A percentile compares a stretch with the other conserved stretches of the same genome.
Conservation (phyloP, 441 rosid species). For the Sinapis alba region DNA sequence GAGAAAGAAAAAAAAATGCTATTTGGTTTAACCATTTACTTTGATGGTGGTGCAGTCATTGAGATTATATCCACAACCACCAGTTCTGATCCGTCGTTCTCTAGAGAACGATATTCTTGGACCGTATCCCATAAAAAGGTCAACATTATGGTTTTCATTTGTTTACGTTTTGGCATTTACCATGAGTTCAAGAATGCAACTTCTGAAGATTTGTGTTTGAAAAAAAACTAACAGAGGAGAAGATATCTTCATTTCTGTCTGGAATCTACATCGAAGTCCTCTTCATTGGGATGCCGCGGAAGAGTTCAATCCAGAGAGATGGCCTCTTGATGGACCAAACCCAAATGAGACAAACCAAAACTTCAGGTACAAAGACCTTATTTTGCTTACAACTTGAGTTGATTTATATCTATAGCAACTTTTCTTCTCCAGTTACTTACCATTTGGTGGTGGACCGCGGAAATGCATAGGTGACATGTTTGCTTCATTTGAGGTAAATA, state of each 20-base stretch:
- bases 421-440: constrained; percentile 74
- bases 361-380: constrained; percentile 57
- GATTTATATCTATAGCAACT: neutral
- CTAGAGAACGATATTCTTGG: constrained; percentile 73
- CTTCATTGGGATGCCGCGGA: constrained; percentile 75
- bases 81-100: constrained; percentile 96
- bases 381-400: neutral
- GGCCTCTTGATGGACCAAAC: constrained; percentile 96
- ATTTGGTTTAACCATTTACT: constrained; percentile 2
- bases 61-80: constrained; percentile 98
- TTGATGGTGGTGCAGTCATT: constrained; percentile 63
- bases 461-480: constrained; percentile 98
- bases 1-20: neutral
- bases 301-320: constrained; percentile 94
- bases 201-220: constrained; percentile 17
- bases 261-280: constrained; percentile 96
- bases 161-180: constrained; percentile 3
- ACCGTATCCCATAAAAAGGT: constrained; percentile 84
- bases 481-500: constrained; percentile 82
- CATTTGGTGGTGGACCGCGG: constrained; percentile 96
- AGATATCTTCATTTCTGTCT: constrained; percentile 89
- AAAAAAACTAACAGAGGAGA: constrained; percentile 59
- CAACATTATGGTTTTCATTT: neutral
- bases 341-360: constrained; percentile 98
- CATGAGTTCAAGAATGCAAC: neutral